Evolutionary conservation across 2,329 filamentous ascomycete species (phyloP).

Genomic region (Penicillium sp.): DNA sequence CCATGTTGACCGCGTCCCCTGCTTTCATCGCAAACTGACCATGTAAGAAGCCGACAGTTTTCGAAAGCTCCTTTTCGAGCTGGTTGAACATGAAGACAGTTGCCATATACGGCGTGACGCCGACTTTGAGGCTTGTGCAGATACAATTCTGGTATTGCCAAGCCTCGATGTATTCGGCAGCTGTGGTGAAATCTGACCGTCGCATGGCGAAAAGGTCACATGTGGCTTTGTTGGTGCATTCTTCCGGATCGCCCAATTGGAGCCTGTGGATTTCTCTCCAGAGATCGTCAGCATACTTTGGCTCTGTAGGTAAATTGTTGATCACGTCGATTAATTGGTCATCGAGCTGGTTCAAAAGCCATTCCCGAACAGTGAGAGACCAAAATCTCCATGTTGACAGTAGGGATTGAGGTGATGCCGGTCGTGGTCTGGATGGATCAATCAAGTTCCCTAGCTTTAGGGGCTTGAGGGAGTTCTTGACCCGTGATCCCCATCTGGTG

Average conservation of each 20-base stretch:
- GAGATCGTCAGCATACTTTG: no score
- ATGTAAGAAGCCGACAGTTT: neutral
- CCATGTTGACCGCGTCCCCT: no score
- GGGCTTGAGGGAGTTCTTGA: no score
- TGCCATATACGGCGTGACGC: conserved; percentile 1
- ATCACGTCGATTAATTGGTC: neutral
- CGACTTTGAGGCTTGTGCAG: neutral
- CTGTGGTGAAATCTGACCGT: neutral
- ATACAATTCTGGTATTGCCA: neutral
- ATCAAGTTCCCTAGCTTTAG: no score
- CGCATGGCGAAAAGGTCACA: no score
- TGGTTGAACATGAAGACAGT: neutral
- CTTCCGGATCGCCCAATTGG: no score
- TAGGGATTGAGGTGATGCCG: no score
- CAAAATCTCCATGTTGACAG: neutral
- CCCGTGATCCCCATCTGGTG: no score
- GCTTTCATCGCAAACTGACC: no score
- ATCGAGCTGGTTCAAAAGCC: neutral
- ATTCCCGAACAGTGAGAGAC: conserved; percentile 1
- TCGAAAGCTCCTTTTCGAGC: neutral
- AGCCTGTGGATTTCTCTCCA: no score
- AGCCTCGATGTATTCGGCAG: neutral
- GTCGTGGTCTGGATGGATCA: no score
- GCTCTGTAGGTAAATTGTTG: neutral
- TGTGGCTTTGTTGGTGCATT: no score